Base-by-base conservation (phyloP, 768 basidiomycete species). In the Austroboletus eburneus region DNA sequence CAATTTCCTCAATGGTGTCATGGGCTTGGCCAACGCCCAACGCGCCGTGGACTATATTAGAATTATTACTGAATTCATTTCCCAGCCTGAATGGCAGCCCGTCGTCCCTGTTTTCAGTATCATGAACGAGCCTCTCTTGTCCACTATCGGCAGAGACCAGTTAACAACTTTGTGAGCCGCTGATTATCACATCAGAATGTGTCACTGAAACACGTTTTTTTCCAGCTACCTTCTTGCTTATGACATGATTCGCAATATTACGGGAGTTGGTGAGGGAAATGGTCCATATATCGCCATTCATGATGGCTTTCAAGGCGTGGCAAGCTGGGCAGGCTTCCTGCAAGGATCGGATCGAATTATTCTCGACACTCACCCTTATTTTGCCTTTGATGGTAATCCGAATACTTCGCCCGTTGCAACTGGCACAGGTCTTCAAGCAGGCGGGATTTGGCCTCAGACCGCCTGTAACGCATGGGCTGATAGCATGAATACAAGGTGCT, bases 21-120 rank as follows among this genome's bases (percentile, higher is more conserved):
- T 92, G 90, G 91, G 91, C 14, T 56, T 91, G 39, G 88, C 89
- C 37, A 93, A 93, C 58, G 91, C 87, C 9, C 76, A 92, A 64
- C 75, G 91, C 20, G 76, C 85, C 14, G 70, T 92, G 30, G 77
- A 86, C 62, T 83, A 86, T 56, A 81, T 93, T 50, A 78, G 91
- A 21, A 73, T 83, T 29, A 66, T 88, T 52, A 76, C 79, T 39
- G 84, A 88, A 68, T 95, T 94, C 71, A 83, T 94, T 62, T 77
- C 79, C 3, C 87, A 91, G 63, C 79, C 83, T 54, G 72, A 79
- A 56, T 90, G 85, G 71, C 70, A 68, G 46, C 69, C 83, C 45
- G 76, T 90, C 9, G 69, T 85, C 30, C 74, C 74, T 12, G 62
- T 79, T 44, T 81, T 83, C 54, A 79, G 80, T 18, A 78, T 86